Evolutionary conservation across 169 alveolate genomes (phyloP).

Genomic region (Plasmodium billcollinsi): DNA sequence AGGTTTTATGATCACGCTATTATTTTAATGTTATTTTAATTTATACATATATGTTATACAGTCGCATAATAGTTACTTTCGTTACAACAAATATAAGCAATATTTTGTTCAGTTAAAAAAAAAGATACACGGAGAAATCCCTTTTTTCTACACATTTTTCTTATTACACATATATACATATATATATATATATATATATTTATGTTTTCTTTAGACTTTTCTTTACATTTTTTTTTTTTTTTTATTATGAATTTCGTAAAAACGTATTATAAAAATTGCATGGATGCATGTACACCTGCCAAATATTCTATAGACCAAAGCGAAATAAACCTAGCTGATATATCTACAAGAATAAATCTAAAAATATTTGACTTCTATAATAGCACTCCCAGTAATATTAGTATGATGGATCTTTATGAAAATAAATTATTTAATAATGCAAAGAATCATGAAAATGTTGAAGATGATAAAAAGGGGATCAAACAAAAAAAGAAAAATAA

Average conservation of each 20-base stretch:
- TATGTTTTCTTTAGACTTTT: no score
- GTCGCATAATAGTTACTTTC: no score
- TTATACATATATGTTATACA: no score
- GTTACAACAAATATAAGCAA: no score
- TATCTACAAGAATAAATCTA: slow-evolving; percentile 11
- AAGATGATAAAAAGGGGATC: background rate
- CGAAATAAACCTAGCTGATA: slow-evolving; percentile 34
- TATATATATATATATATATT: no score
- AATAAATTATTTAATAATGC: background rate
- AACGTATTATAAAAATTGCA: slow-evolving; percentile 28
- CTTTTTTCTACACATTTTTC: no score
- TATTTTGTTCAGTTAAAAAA: no score
- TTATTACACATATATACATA: no score
- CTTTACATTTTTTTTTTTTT: background rate
- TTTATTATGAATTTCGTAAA: slow-evolving; percentile 28
- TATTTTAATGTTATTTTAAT: no score
- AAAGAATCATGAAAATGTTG: background rate
- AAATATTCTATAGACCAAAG: slow-evolving; percentile 62
- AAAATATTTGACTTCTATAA: slow-evolving; percentile 37
- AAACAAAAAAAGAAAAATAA: background rate
- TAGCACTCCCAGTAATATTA: slow-evolving; percentile 17
- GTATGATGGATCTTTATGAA: background rate
- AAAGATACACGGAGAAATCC: no score
- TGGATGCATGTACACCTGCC: slow-evolving; percentile 46
- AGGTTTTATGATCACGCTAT: no score